Evolutionary conservation across 768 basidiomycete species (phyloP).

Genomic region (Terana coerulea): DNA sequence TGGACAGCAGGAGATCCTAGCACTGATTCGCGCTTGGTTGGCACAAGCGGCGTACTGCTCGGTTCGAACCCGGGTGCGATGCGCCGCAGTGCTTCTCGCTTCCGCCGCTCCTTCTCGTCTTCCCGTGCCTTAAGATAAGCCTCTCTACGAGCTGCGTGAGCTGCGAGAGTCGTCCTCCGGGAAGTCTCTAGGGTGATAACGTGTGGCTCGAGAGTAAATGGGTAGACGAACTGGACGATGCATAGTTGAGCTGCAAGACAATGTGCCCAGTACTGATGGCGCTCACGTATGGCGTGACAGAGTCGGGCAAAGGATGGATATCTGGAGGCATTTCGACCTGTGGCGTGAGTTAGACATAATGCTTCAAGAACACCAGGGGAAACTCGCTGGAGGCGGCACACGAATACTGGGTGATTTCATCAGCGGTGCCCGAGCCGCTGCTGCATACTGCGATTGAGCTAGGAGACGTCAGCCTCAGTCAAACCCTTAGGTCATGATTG

Average conservation of each 20-base stretch:
- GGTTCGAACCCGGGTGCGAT: constrained; percentile 88
- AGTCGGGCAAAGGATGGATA: constrained; percentile 92
- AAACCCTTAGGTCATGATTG: too few species aligned
- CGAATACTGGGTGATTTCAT: constrained; percentile 92
- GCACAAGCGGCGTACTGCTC: constrained; percentile 52
- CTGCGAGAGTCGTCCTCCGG: constrained; percentile 60
- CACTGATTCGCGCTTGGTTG: constrained; percentile 35
- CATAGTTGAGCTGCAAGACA: background rate
- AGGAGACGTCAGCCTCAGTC: background rate
- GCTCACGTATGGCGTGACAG: constrained; percentile 82
- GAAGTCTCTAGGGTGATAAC: constrained; percentile 72
- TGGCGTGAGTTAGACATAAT: background rate
- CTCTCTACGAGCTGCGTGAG: constrained; percentile 64
- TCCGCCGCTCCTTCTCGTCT: constrained; percentile 68
- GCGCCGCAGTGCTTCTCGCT: constrained; percentile 61
- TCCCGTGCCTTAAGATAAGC: constrained; percentile 67
- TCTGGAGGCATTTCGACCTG: constrained; percentile 87
- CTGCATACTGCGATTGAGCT: constrained; percentile 58
- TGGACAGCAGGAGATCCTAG: constrained; percentile 19
- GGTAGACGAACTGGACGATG: constrained; percentile 83
- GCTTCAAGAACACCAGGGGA: background rate
- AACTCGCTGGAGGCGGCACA: constrained; percentile 68
- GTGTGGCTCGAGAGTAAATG: constrained; percentile 90
- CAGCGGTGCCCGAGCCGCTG: constrained; percentile 72
- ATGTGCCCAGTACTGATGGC: background rate